Conservation (phyloP, 768 basidiomycete species). For the Amanita pallidorosea region DNA sequence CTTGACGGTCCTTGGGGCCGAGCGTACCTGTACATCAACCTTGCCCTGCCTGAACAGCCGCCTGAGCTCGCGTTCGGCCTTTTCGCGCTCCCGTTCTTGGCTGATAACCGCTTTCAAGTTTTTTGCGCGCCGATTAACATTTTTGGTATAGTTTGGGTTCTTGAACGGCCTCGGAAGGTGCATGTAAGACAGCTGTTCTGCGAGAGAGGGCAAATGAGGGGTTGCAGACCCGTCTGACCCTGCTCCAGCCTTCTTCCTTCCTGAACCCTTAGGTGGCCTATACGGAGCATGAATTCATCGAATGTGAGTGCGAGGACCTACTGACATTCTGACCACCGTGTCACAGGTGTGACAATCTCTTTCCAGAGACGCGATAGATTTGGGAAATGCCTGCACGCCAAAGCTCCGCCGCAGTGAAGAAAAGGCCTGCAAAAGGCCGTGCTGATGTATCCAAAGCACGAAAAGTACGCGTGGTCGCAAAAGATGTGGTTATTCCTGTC, state of each 20-base stretch:
- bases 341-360: background rate
- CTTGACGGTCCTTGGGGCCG: background rate
- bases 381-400: background rate
- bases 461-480: conserved; percentile 2
- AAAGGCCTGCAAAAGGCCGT: background rate
- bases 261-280: conserved; percentile 36
- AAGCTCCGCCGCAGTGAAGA: background rate
- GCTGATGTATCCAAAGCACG: background rate
- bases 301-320: background rate
- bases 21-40: conserved; percentile 19
- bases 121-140: conserved; percentile 62
- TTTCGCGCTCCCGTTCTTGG: conserved; percentile 71
- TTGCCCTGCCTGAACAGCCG: conserved; percentile 27
- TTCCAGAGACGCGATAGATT: background rate
- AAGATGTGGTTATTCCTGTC: background rate
- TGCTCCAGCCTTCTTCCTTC: conserved; percentile 24
- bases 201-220: conserved; percentile 27
- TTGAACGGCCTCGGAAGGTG: conserved; percentile 71
- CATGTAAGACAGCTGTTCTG: conserved; percentile 65
- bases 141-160: conserved; percentile 59
- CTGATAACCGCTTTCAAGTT: conserved; percentile 70
- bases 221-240: conserved; percentile 34
- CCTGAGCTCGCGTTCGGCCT: conserved; percentile 51
- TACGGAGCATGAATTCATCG: background rate
- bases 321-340: background rate